Percentiles rank a stretch among this genome's conserved stretches.
Evolutionary conservation across 2,329 filamentous ascomycete species (phyloP).

Genomic region (Volutella citrinella): DNA sequence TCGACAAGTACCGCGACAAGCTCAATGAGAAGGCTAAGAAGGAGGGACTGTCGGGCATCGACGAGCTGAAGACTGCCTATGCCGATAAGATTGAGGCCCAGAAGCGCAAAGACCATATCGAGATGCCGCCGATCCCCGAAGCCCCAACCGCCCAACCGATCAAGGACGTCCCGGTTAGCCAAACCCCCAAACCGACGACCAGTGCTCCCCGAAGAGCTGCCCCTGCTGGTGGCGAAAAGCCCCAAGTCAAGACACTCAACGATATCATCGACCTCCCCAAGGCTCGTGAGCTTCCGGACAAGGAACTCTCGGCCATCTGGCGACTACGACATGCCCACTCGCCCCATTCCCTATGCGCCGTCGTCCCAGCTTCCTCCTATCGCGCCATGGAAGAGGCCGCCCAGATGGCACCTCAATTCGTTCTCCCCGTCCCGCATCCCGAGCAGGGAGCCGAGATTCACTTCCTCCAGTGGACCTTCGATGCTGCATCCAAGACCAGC

Average conservation of each 20-base stretch:
- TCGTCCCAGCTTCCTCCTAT: slow-evolving; percentile 74
- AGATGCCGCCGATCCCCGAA: slow-evolving; percentile 36
- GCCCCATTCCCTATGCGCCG: slow-evolving; percentile 76
- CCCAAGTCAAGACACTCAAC: slow-evolving; percentile 45
- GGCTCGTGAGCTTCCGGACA: slow-evolving; percentile 65
- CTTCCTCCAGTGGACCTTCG: slow-evolving; percentile 95
- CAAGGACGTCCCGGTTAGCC: slow-evolving; percentile 28
- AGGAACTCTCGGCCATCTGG: slow-evolving; percentile 88
- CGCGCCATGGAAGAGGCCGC: slow-evolving; percentile 68
- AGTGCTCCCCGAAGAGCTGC: slow-evolving; percentile 11
- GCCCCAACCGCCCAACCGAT: slow-evolving; percentile 35
- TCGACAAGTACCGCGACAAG: slow-evolving; percentile 86
- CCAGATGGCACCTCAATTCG: slow-evolving; percentile 77
- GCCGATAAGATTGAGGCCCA: slow-evolving; percentile 75
- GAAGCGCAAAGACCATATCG: slow-evolving; percentile 62
- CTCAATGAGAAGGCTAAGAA: slow-evolving; percentile 76
- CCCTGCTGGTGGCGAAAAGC: slow-evolving; percentile 21
- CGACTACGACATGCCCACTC: slow-evolving; percentile 77
- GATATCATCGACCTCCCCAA: slow-evolving; percentile 75
- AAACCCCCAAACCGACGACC: slow-evolving; percentile 12
- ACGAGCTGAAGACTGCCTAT: slow-evolving; percentile 78
- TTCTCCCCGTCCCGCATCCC: slow-evolving; percentile 76
- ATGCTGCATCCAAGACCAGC: slow-evolving; percentile 58
- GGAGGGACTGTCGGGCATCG: slow-evolving; percentile 67
- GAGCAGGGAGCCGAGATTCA: slow-evolving; percentile 82